Conservation (phyloP, 148 eudicot species). For the Cornus kousa region DNA sequence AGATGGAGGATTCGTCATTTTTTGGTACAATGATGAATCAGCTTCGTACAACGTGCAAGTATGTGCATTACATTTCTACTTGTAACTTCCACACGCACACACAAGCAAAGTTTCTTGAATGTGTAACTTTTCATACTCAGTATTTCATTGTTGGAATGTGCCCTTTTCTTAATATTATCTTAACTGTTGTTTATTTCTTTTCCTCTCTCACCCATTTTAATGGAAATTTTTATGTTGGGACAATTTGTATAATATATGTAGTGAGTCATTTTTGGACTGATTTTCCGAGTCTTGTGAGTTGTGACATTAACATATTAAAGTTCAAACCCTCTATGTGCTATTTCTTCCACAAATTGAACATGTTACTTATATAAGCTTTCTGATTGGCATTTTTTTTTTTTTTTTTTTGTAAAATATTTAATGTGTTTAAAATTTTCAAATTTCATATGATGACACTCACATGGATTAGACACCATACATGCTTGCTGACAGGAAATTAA, state of each 20-base stretch:
- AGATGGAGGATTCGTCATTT: conserved; percentile 64
- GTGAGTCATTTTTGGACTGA: neutral
- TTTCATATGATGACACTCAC: neutral
- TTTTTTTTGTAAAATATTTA: neutral
- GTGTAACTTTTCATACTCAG: neutral
- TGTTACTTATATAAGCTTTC: too few relatives aligned
- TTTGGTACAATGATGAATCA: conserved; percentile 56
- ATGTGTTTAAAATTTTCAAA: neutral
- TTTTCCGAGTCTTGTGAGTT: neutral
- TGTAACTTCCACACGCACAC: neutral
- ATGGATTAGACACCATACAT: neutral
- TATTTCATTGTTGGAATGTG: neutral
- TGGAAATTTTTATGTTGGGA: neutral
- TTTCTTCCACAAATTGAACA: too few relatives aligned
- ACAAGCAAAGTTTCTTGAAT: neutral
- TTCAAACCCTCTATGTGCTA: too few relatives aligned
- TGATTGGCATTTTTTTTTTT: neutral
- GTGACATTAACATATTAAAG: too few relatives aligned
- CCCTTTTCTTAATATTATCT: neutral
- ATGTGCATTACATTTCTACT: conserved; percentile 7
- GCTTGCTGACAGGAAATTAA: neutral
- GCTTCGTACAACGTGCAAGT: conserved; percentile 83
- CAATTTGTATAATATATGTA: neutral
- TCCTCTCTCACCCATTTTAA: too few relatives aligned
- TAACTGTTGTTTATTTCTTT: neutral